Evolutionary conservation across 2,329 filamentous ascomycete genomes (phyloP), one percentile per base, ranked within the genome.

Genomic region (Epichloe brachyelytri): DNA sequence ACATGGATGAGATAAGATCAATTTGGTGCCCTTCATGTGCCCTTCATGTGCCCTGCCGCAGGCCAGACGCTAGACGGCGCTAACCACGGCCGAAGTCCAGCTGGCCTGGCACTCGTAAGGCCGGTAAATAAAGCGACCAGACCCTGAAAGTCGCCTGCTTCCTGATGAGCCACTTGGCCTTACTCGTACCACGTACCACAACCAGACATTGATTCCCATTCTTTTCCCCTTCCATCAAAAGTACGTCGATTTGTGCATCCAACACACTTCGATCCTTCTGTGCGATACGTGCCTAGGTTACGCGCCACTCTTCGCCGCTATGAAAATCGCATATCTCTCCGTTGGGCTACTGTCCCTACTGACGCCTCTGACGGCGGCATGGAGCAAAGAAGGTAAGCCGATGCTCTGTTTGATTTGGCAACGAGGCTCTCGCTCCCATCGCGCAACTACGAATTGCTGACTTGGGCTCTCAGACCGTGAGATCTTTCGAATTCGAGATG

Each of bases 401-500:
- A 36, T 12, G 5, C 19, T 30, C 17, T 10, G 6, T 40, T 48
- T 34, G 20, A 2, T 8, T n/a, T 26, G 33, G 30, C 12, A 6
- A 19, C 36, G 19, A 10, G 10, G 20, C 14, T 26, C 30, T 20
- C 43, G 44, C 19, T 6, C 17, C 3, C n/a, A 22, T n/a, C 5
- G 7, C 37, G n/a, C 30, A 5, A 11, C 33, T 8, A 10, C 37
- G 41, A 46, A 46, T 36, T 26, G 43, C 43, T 51, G 46, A 48
- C 11, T n/a, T 19, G 4, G n/a, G 22, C 39, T 43, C 45, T 30
- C 62, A 94, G 93, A 98, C 71, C 88, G 94, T 65, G 93, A 98
- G 71, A 97, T 98, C 72, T 98, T 98, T 74, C 86, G 89, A 60
- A 77, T 98, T 55, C 85, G 85, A 63, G 89, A 96, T 71, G 93